A percentile compares a stretch with the other conserved stretches of the same genome.
Conservation (phyloP, 176 grass and related monocot genomes). For the Avena insularis region DNA sequence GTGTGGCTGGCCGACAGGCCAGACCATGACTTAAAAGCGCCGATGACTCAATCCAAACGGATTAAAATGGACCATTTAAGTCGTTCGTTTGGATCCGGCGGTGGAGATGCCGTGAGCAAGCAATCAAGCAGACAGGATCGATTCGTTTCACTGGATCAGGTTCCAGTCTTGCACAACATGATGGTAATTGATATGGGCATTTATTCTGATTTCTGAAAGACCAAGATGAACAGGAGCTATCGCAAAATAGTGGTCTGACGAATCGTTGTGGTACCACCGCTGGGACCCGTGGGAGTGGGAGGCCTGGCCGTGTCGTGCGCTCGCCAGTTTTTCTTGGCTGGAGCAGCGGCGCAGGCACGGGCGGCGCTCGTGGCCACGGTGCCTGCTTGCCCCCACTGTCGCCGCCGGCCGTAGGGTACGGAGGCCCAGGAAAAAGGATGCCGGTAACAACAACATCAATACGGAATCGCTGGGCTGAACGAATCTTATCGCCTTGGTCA, state of each 20-base stretch:
- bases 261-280: neutral
- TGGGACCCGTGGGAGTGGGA: neutral
- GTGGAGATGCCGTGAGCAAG: neutral
- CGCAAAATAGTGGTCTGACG: neutral
- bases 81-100: too few relatives aligned
- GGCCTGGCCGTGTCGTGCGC: neutral
- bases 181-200: neutral
- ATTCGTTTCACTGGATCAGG: too few relatives aligned
- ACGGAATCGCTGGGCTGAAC: too few relatives aligned
- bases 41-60: too few relatives aligned
- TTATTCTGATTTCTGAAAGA: neutral
- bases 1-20: too few relatives aligned
- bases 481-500: constrained; percentile 15
- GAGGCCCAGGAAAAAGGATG: neutral
- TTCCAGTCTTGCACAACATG: neutral
- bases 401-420: neutral
- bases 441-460: too few relatives aligned
- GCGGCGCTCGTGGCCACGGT: neutral
- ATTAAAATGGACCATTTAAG: too few relatives aligned
- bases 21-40: too few relatives aligned
- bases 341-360: neutral
- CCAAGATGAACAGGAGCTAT: neutral
- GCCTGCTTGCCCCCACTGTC: neutral
- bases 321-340: neutral
- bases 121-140: neutral